phyloP scores from a whole-genome alignment of 2,329 filamentous ascomycete genomes.

The Aspergillus pseudoglaucus region DNA sequence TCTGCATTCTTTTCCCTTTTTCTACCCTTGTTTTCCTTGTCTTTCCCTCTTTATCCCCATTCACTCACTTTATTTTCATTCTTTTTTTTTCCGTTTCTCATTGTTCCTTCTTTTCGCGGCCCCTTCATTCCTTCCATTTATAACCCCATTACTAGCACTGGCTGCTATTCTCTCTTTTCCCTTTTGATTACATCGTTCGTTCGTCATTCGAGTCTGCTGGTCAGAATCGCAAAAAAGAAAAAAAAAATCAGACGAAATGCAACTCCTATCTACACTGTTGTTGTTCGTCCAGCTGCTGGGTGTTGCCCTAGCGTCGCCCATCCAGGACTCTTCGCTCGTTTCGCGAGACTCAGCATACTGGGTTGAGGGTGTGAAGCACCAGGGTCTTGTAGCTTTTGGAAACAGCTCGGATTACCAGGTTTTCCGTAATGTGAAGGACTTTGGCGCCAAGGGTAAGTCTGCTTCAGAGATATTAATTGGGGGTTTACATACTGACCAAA shows the following conservation, averaged over 20 bases:
- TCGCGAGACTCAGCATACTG: slow-evolving; percentile 53
- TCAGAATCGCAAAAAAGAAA: neutral
- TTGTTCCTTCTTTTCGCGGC: slow-evolving; percentile 1
- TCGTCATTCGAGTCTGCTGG: slow-evolving; percentile 1
- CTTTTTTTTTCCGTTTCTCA: slow-evolving; percentile 6
- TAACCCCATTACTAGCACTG: neutral
- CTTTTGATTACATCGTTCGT: slow-evolving; percentile 1
- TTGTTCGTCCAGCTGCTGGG: slow-evolving; percentile 26
- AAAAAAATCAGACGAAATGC: slow-evolving; percentile 4
- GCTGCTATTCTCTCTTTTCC: neutral
- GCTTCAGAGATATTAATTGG: neutral
- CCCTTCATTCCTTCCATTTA: neutral
- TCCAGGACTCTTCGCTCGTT: slow-evolving; percentile 4
- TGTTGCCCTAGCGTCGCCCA: slow-evolving; percentile 27
- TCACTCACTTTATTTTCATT: slow-evolving; percentile 3
- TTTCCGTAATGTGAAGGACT: slow-evolving; percentile 72
- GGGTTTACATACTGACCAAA: slow-evolving; percentile 18
- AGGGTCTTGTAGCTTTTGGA: slow-evolving; percentile 62
- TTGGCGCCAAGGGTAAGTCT: slow-evolving; percentile 62
- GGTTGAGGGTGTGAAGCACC: slow-evolving; percentile 62
- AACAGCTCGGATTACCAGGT: slow-evolving; percentile 56
- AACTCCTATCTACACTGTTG: slow-evolving; percentile 4
- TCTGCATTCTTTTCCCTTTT: neutral
- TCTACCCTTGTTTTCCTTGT: slow-evolving; percentile 2
- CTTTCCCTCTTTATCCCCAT: slow-evolving; percentile 2